A percentile compares a stretch with the other conserved stretches of the same genome.
Conservation (phyloP, 225 moss, liverwort and hornwort species). For the Pseudoscleropodium purum region DNA sequence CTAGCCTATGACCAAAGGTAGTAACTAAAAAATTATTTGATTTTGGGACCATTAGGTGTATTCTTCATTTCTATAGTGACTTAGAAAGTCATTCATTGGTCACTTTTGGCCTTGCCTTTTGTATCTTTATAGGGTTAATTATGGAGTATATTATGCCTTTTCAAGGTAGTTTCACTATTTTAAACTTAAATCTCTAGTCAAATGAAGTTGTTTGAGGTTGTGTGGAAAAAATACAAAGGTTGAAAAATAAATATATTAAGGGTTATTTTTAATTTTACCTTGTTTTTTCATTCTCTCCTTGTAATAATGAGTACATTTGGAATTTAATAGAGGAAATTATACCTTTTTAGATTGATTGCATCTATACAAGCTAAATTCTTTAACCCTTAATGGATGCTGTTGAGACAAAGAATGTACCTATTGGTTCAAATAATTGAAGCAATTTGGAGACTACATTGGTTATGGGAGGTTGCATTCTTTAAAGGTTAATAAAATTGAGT, state of each 20-base stretch:
- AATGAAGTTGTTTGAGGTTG: neutral
- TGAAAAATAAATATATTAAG: neutral
- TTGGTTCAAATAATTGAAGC: too few relatives aligned
- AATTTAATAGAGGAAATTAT: neutral
- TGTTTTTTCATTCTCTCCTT: rapidly evolving
- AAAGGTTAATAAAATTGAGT: neutral
- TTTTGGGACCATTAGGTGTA: neutral
- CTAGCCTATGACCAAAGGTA: neutral
- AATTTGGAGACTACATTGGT: too few relatives aligned
- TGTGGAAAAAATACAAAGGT: neutral
- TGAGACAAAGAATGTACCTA: too few relatives aligned
- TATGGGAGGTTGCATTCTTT: too few relatives aligned
- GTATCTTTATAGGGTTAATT: neutral
- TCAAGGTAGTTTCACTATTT: neutral
- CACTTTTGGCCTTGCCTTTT: rapidly evolving
- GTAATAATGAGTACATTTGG: neutral
- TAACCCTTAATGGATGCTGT: too few relatives aligned
- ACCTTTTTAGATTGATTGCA: neutral
- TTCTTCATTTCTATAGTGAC: neutral
- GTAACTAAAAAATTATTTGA: neutral
- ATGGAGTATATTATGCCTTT: neutral
- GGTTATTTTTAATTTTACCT: too few relatives aligned
- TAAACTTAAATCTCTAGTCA: neutral
- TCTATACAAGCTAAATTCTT: too few relatives aligned
- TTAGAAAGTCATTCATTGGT: neutral